Conservation (phyloP, 495 filamentous ascomycete species). For the Annulohypoxylon bovei region DNA sequence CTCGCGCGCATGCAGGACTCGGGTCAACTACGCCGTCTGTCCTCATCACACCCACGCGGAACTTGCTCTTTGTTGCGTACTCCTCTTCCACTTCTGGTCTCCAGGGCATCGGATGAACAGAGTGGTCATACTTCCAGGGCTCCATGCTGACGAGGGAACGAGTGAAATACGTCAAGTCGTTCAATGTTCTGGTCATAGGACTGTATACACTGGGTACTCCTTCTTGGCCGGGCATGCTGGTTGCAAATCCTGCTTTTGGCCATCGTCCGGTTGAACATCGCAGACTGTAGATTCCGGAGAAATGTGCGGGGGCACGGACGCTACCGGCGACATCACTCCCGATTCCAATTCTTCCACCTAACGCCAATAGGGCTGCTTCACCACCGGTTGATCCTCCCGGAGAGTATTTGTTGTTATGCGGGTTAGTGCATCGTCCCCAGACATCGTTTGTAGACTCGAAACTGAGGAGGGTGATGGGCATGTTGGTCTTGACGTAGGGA, state of each 20-base stretch:
- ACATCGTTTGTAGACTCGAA: conserved; percentile 95
- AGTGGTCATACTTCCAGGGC: conserved; percentile 92
- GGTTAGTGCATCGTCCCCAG: conserved; percentile 85
- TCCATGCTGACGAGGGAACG: conserved; percentile 79
- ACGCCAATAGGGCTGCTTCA: conserved; percentile 84
- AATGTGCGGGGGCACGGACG: conserved; percentile 89
- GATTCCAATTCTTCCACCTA: conserved; percentile 91
- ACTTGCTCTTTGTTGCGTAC: conserved; percentile 65
- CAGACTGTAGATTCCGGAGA: conserved; percentile 87
- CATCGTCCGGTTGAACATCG: conserved; percentile 96
- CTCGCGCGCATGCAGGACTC: conserved; percentile 83
- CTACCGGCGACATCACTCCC: conserved; percentile 95
- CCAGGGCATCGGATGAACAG: conserved; percentile 88
- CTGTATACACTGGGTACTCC: conserved; percentile 90
- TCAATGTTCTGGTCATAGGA: conserved; percentile 90
- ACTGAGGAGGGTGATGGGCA: conserved; percentile 90
- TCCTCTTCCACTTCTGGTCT: conserved; percentile 66
- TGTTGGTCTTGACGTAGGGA: conserved; percentile 94
- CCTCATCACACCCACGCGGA: conserved; percentile 80
- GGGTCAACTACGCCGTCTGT: conserved; percentile 90
- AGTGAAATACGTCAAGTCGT: conserved; percentile 88
- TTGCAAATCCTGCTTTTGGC: conserved; percentile 85
- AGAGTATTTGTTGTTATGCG: conserved; percentile 83
- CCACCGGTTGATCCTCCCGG: conserved; percentile 94
- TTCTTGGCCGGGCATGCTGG: conserved; percentile 95